Base-by-base conservation (phyloP, 1,139 yeast species). In the Saccharomycopsis hybrid region DNA sequence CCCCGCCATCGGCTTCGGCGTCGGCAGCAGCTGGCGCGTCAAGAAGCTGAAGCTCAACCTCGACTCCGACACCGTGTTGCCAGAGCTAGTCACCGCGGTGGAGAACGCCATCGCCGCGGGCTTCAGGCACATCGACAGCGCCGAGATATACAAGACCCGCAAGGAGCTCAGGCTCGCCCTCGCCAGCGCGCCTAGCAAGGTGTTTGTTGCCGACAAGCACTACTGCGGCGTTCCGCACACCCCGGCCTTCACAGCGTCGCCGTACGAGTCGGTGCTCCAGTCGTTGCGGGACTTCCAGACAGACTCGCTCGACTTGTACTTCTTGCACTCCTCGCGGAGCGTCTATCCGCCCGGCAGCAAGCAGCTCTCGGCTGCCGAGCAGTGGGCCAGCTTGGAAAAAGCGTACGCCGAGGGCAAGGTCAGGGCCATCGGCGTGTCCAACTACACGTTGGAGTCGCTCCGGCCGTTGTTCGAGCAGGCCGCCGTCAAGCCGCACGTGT, bases 371-470 rank as follows among this genome's bases (percentile, higher is more conserved):
- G 31, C 25, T 24, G 46, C 7, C 8, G 72, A 70, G 48, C 74
- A 73, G 51, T 82, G 87, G 87, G 64, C 66, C 25, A 72, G 70
- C 51, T 57, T 77, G 58, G 80, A 78, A 56, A 61, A 64, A 44
- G 58, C 75, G 29, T 65, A 70, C 56, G 65, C 68, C 47, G 70
- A 69, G 46, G 84, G 84, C 11, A 70, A 73, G 54, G 78, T 74
- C 45, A 72, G 69, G 56, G 70, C 76, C 57, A 78, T 79, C 57
- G 94, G 94, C 43, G 87, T 83, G 38, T 80, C 87, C 27, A 68
- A 74, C 60, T 82, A 78, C 60, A 61, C 75, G 3, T 69, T 71
- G 4, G 69, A 68, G 41, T 75, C 78, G 54, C 64, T 84, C 53
- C 69, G 81, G 56, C 62, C 63, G 42, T n/a, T 41, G 3, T 60